A percentile compares a stretch with the other conserved stretches of the same genome.
Evolutionary conservation across 805 yeast species (phyloP).

Genomic region (Yarrowia deformans): DNA sequence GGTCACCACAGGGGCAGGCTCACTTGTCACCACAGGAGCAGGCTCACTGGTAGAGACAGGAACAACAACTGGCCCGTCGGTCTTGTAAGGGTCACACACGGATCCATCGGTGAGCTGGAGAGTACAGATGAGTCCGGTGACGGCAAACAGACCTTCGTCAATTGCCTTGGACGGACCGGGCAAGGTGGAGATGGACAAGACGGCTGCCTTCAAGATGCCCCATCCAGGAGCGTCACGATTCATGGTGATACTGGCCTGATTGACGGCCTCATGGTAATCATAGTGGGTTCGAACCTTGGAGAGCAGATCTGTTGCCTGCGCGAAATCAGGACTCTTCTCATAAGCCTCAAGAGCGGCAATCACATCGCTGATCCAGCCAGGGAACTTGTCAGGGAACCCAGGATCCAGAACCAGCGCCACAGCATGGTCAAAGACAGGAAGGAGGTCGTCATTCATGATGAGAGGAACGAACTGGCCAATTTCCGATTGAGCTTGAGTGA

Average conservation of each 20-base stretch:
- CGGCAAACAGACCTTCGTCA: background rate
- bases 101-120: background rate
- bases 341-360: background rate
- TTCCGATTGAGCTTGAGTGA: background rate
- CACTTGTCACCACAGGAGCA: too few relatives aligned
- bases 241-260: background rate
- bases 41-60: too few relatives aligned
- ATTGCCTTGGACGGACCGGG: background rate
- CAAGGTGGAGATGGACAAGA: background rate
- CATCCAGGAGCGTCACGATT: background rate
- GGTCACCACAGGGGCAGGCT: too few relatives aligned
- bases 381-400: background rate
- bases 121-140: background rate
- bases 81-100: too few relatives aligned
- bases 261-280: constrained; percentile 6
- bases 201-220: background rate
- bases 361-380: constrained; percentile 1
- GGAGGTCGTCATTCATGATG: constrained; percentile 5
- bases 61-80: background rate
- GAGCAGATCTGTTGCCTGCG: background rate
- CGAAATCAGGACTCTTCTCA: background rate
- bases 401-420: background rate
- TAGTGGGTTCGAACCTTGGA: background rate
- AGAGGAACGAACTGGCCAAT: background rate
- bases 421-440: background rate